Conservation (phyloP, 805 yeast species). For the Starmerella khaoyaiensis region DNA sequence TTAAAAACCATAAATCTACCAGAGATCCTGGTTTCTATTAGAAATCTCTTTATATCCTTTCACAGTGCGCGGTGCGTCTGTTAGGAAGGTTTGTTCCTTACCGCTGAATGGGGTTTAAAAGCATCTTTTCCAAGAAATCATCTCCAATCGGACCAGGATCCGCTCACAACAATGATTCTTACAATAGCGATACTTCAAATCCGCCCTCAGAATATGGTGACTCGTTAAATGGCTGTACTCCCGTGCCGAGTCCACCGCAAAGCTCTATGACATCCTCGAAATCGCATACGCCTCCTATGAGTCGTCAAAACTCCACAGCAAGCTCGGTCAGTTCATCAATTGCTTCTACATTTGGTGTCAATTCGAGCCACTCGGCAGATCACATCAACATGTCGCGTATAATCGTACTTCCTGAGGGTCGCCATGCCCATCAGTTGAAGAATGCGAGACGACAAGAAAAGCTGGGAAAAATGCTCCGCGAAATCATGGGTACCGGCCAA, state of each 20-base stretch:
- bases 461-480: constrained; percentile 51
- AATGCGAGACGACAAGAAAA: constrained; percentile 42
- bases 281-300: constrained; percentile 5
- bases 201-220: background rate
- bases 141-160: background rate
- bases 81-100: constrained; percentile 4
- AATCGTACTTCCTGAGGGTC: constrained; percentile 36
- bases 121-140: constrained; percentile 10
- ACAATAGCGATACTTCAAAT: background rate
- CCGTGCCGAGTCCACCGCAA: background rate
- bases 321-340: constrained; percentile 3
- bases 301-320: constrained; percentile 15
- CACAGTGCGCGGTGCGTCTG: constrained; percentile 14
- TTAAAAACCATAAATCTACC: background rate
- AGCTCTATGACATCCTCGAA: background rate
- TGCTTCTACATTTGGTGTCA: background rate
- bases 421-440: constrained; percentile 67
- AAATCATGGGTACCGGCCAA: constrained; percentile 28
- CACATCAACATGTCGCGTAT: constrained; percentile 18
- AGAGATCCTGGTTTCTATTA: constrained; percentile 7
- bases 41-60: background rate
- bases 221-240: background rate
- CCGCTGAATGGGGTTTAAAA: constrained; percentile 14
- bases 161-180: background rate
- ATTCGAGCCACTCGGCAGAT: background rate